Evolutionary conservation across 495 filamentous ascomycete genomes (phyloP).

Genomic region (Lophiotrema nucula): DNA sequence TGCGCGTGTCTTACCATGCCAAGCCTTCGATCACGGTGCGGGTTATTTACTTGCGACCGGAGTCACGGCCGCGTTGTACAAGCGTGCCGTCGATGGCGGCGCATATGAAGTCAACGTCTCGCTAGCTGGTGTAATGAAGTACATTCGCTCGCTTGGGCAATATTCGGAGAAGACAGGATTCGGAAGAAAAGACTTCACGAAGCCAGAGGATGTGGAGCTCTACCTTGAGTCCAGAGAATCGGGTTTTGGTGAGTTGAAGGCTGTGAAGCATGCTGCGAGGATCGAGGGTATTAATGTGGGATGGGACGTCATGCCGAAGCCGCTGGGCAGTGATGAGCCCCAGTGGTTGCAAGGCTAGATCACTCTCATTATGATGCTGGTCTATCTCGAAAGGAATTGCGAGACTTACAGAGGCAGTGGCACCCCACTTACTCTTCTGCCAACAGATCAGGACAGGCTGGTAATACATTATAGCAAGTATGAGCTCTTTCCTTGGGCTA

Average conservation of each 20-base stretch:
- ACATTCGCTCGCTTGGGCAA: constrained; percentile 35
- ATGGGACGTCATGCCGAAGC: constrained; percentile 37
- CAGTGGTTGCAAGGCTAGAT: too few species aligned
- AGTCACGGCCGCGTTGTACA: constrained; percentile 33
- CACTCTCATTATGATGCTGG: too few species aligned
- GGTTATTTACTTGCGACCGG: constrained; percentile 37
- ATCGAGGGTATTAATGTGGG: constrained; percentile 29
- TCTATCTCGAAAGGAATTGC: too few species aligned
- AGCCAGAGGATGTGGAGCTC: constrained; percentile 18
- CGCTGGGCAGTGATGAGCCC: constrained; percentile 34
- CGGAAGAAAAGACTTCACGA: constrained; percentile 4
- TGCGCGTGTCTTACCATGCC: constrained; percentile 33
- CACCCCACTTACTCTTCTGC: too few species aligned
- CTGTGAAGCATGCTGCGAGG: constrained; percentile 31
- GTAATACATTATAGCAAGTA: too few species aligned
- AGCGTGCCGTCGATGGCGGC: constrained; percentile 26
- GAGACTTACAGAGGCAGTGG: too few species aligned
- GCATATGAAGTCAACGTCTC: constrained; percentile 37
- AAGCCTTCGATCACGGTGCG: constrained; percentile 36
- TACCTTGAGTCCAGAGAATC: constrained; percentile 29
- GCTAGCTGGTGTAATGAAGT: constrained; percentile 39
- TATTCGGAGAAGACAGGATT: constrained; percentile 21
- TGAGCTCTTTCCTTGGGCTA: too few species aligned
- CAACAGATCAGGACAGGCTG: too few species aligned
- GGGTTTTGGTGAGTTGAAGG: constrained; percentile 30